Evolutionary conservation across 257 asterid species (phyloP).

Genomic region (Mitragyna speciosa): DNA sequence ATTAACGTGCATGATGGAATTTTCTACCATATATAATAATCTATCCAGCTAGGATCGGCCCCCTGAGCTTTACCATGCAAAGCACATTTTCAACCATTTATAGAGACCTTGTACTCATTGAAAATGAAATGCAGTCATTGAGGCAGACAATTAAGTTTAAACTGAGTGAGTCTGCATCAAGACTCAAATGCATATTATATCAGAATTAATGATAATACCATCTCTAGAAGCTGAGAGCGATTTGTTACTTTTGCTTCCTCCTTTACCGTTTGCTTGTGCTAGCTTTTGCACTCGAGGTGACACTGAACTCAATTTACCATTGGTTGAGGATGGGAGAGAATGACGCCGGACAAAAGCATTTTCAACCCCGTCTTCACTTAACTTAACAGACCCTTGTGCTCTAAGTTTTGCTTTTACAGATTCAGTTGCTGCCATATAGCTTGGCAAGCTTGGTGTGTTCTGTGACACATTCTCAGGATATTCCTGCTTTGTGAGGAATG

Average conservation of each 20-base stretch:
- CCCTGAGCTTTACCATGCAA: not conserved
- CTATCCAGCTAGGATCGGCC: not conserved
- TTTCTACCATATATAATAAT: not conserved
- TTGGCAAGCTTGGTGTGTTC: slow-evolving; percentile 69
- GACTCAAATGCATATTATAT: not conserved
- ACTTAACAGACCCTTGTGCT: slow-evolving; percentile 63
- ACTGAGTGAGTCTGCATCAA: not conserved
- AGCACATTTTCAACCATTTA: not conserved
- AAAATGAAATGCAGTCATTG: not conserved
- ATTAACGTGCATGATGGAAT: not conserved
- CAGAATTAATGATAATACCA: slow-evolving; percentile 41
- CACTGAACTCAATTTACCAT: slow-evolving; percentile 54
- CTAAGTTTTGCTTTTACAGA: slow-evolving; percentile 97
- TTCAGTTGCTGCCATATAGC: slow-evolving; percentile 91
- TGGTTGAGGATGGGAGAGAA: slow-evolving; percentile 67
- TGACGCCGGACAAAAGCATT: slow-evolving; percentile 60
- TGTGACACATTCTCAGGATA: slow-evolving; percentile 63
- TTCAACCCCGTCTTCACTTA: slow-evolving; percentile 58
- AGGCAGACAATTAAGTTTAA: not conserved
- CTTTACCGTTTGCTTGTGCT: slow-evolving; percentile 68
- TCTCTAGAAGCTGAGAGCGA: slow-evolving; percentile 57
- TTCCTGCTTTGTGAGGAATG: slow-evolving; percentile 75
- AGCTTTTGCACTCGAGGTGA: slow-evolving; percentile 81
- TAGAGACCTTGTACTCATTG: not conserved
- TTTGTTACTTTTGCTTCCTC: slow-evolving; percentile 51